Percentiles rank a stretch among this genome's conserved stretches.
These are phyloP conservation scores for Xylaria multiplex DNA, from an alignment of 2,329 filamentous ascomycete species.

Conservation along the genomic window DNA sequence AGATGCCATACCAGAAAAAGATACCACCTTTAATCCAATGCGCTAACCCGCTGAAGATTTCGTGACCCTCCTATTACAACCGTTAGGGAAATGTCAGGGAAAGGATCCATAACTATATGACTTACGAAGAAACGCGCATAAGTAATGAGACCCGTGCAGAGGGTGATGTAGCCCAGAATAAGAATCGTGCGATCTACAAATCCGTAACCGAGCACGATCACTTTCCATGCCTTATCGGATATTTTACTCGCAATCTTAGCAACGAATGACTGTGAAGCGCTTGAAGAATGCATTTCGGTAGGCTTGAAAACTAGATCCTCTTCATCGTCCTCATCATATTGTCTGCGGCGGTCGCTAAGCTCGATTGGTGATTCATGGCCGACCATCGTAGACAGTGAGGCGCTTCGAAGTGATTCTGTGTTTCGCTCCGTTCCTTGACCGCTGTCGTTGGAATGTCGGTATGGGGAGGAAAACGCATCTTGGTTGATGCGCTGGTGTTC, in stretches of 20 bases:
- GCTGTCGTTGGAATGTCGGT: constrained; percentile 75
- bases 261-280: constrained; percentile 62
- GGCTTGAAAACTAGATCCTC: constrained; percentile 53
- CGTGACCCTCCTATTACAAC: constrained; percentile 66
- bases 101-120: constrained; percentile 35
- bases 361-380: constrained; percentile 56
- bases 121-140: constrained; percentile 88
- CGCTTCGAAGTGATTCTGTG: constrained; percentile 73
- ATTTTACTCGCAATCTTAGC: constrained; percentile 65
- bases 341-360: constrained; percentile 54
- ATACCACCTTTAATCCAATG: constrained; percentile 95
- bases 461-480: constrained; percentile 49
- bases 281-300: constrained; percentile 57
- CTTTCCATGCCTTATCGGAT: constrained; percentile 65
- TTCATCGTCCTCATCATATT: constrained; percentile 57
- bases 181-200: constrained; percentile 80
- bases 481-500: constrained; percentile 60
- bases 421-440: constrained; percentile 78
- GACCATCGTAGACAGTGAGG: constrained; percentile 69
- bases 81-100: constrained; percentile 20
- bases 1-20: constrained; percentile 91
- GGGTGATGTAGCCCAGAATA: constrained; percentile 77
- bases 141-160: constrained; percentile 78
- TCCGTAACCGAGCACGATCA: constrained; percentile 70
- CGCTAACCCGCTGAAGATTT: constrained; percentile 84